Conservation (phyloP, 1,284 basidiomycete species). For the Fomes fomentarius region DNA sequence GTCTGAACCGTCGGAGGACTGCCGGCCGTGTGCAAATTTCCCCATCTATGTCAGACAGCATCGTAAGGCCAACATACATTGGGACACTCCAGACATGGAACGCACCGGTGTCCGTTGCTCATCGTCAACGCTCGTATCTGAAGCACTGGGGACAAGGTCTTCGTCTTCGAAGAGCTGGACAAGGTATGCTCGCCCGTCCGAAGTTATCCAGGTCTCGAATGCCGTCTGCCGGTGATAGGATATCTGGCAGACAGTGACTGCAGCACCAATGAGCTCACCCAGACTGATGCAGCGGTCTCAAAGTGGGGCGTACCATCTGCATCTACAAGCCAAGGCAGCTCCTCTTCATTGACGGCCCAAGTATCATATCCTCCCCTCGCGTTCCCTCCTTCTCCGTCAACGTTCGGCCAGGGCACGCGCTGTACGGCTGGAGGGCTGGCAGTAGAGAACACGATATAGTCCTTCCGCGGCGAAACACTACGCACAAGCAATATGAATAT, state of each 20-base stretch:
- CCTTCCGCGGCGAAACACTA: conserved; percentile 74
- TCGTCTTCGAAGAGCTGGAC: conserved; percentile 53
- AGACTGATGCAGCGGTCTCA: no score
- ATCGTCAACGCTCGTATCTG: conserved; percentile 21
- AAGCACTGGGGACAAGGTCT: conserved; percentile 14
- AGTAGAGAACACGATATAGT: conserved; percentile 74
- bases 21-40: conserved; percentile 12
- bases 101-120: conserved; percentile 19
- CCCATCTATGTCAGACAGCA: not conserved
- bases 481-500: conserved; percentile 7
- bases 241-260: conserved; percentile 66
- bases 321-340: conserved; percentile 75
- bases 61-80: no score
- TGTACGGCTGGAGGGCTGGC: conserved; percentile 72
- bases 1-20: conserved; percentile 25
- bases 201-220: conserved; percentile 81
- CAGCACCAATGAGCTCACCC: not conserved
- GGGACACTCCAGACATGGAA: no score
- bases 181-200: conserved; percentile 79
- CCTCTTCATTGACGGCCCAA: conserved; percentile 72
- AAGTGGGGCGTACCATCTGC: conserved; percentile 62
- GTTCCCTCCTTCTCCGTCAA: conserved; percentile 25
- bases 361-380: conserved; percentile 56
- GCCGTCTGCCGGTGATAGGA: conserved; percentile 57
- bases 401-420: conserved; percentile 79